Base-by-base conservation (phyloP, 345 rosid species). In the Cochlearia excelsa region DNA sequence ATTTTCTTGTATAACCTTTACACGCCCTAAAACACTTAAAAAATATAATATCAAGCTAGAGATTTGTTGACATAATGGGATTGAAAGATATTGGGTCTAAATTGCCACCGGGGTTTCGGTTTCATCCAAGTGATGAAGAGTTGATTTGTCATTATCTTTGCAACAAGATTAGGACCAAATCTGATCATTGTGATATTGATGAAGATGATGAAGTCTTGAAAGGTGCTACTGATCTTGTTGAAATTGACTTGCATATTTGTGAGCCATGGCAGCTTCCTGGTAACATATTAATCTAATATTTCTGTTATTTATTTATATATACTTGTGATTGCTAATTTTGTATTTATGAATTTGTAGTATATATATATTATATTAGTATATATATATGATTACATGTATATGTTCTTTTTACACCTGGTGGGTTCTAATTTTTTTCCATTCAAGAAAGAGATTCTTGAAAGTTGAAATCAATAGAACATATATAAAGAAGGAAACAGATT, bases 241-340 rank as follows among this genome's bases (percentile, higher is more conserved):
- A 93, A 64, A 77, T 93, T 58, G 97, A 93, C 77, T 73, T 93
- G 77, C 99, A 93, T 78, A 80, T 80, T 6, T 93, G 97, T 65
- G 99, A 93, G 79, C 99, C 99, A 66, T 93, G 99, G 99, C 95
- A 93, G 70, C 99, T 93, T 69, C 99, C 99, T 11, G 99, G 99
- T 93, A 70, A 4, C 7, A 11, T 26, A 43, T 6, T 34, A 1
- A 33, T 55, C 28, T 34, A 26, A 5, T 7, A 33, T n/a, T 30
- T 33, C 34, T 70, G 23, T 31, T 8, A 40, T 71, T 37, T 9
- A 35, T 5, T 51, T 43, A 43, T 65, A 61, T 57, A 37, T 37
- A 37, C 53, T 26, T 46, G 28, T 26, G 61, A 37, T 37, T 37
- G 40, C 40, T 37, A 3, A 37, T 33, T 37, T 1, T 37, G 40